Base-by-base conservation (phyloP, 225 moss, liverwort and hornwort species). In the Marchantia paleacea region DNA sequence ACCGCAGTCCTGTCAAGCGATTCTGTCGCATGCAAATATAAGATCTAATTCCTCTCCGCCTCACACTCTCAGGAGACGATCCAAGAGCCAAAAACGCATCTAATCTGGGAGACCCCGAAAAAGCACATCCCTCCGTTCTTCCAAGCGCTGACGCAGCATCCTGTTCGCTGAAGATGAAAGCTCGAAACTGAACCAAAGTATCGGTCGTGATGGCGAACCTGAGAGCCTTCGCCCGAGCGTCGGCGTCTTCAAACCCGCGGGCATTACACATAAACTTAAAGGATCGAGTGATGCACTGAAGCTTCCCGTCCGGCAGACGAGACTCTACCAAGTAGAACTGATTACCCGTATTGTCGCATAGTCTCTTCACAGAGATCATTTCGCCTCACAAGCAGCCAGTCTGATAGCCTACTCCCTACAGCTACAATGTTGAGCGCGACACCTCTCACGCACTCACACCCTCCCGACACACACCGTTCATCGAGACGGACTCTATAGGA, bases 341-440 rank as follows among this genome's bases (percentile, higher is more conserved):
- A 84, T 89, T 92, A 80, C 92, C 89, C 87, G 86, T 89, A 26
- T 84, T 82, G 83, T 91, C 88, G 72, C 80, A 86, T 69, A 85
- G 78, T 84, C 91, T 93, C 85, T 89, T 93, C 84, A 97, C 88
- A 79, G 96, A 94, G 88, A 97, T 94, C 96, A 97, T 97, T 80
- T 82, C 86, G 80, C 82, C 81, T 72, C 53, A 49, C 80, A 66
- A 70, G 69, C 78, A 73, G 25, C 68, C 54, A 76, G 73, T 72
- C 29, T 70, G 53, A 55, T 15, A 69, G n/a, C 53, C 72, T 72
- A 60, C 20, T 62, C 58, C 55, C 29, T 24, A 72, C 69, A 70
- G 26, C 80, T 72, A 16, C 61, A 58, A 62, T 24, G 50, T 60
- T 72, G 72, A 60, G 51, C 49, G 50, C 18, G 26, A 28, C 62